Base-by-base conservation (phyloP, 1,139 yeast genomes). In the Meyerozyma athensensis region DNA sequence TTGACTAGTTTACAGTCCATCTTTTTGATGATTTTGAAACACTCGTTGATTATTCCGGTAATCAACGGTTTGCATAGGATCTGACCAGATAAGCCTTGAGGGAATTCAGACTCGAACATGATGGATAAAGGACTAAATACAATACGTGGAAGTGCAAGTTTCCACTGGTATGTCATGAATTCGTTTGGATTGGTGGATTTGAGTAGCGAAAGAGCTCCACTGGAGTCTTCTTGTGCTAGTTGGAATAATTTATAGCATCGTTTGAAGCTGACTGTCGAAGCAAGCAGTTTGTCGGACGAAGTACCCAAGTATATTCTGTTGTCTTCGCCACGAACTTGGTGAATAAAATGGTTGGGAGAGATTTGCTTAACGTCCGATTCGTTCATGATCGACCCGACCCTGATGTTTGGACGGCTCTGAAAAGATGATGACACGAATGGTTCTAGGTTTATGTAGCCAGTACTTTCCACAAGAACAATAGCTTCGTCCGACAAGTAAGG, bases 61-160 rank as follows among this genome's bases (percentile, higher is more conserved):
- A 86, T 74, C 44, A 89, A 69, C 6, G 97, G 97, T 53, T 85
- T 86, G 34, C 95, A 90, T 42, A 87, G 68, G 33, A 87, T 83
- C 56, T 86, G 87, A 26, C 69, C 61, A 17, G 74, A 63, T 39
- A 89, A 66, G 35, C 71, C 62, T 26, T 64, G 63, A 1, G 95
- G 87, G 48, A 65, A 71, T 5, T 81, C 75, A 40, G 78, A 74
- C 57, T 87, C 96, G 49, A 89, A 79, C 17, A 86, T 58, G 24
- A 87, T 71, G 35, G 86, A 66, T 34, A 89, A 62, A 2, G 95
- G 89, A 57, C 82, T 86, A 53, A 87, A 79, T 12, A 89, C 81
- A 33, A 87, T 76, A 43, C 81, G 72, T 4, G 95, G 87, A 42
- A 87, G 70, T 0, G 94, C 90, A 41, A 85, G 69, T 53, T 81